Conservation (phyloP, 2,329 filamentous ascomycete species). For the Blumeriella jaapii region DNA sequence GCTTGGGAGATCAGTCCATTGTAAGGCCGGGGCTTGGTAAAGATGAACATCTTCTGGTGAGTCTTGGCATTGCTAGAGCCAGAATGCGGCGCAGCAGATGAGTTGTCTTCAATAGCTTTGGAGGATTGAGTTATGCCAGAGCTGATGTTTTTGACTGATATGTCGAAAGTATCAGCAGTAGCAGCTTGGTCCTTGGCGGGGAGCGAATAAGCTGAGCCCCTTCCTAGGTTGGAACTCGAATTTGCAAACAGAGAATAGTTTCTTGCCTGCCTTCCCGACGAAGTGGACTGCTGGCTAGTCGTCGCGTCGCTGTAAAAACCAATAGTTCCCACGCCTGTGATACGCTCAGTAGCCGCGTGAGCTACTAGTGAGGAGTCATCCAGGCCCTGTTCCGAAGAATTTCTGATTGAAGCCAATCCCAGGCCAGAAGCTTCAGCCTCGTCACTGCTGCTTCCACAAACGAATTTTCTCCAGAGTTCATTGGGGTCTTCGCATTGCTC, state of each 20-base stretch:
- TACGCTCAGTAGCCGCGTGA: too few species aligned
- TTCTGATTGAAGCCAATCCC: neutral
- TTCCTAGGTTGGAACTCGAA: too few species aligned
- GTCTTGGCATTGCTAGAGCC: neutral
- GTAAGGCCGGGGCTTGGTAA: constrained; percentile 14
- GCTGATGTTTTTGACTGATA: neutral
- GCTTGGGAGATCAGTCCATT: constrained; percentile 2
- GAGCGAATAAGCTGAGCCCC: too few species aligned
- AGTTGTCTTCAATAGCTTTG: neutral
- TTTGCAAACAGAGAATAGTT: too few species aligned
- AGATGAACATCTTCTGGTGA: constrained; percentile 8
- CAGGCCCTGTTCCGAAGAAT: neutral
- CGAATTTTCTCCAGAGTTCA: constrained; percentile 23
- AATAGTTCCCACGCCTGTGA: too few species aligned
- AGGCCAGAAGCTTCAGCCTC: constrained; percentile 2
- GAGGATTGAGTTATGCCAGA: neutral
- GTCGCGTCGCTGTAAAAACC: too few species aligned
- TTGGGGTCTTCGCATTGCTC: constrained; percentile 7
- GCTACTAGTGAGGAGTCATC: constrained; percentile 1
- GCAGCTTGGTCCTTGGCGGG: too few species aligned
- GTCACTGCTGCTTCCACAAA: constrained; percentile 19
- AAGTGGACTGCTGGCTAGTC: too few species aligned
- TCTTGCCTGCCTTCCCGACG: too few species aligned
- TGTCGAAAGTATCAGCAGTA: neutral
- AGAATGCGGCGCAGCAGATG: constrained; percentile 1